Percentiles rank a stretch among this genome's conserved stretches.
phyloP scores from a whole-genome alignment of 2,329 filamentous ascomycete genomes.

The Cordyceps javanica region DNA sequence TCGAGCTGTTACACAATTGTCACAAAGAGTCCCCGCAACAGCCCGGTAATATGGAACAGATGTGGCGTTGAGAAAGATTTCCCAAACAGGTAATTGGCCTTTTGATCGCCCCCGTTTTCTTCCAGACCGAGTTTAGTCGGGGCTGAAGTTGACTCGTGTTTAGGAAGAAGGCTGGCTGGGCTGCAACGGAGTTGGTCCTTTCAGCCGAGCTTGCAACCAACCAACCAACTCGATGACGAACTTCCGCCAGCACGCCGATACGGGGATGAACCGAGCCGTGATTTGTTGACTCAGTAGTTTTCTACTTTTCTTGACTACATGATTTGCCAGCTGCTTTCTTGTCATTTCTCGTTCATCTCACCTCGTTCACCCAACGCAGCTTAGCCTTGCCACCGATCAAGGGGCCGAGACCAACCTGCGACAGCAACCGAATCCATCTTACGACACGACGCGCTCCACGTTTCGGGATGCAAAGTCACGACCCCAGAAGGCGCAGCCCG shows the following conservation, averaged over 20 bases:
- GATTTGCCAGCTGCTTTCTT: background rate
- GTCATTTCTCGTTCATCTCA: background rate
- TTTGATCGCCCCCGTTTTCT: no score
- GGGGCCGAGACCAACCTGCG: constrained; percentile 6
- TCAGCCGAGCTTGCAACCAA: no score
- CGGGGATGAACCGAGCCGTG: background rate
- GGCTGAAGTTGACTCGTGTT: no score
- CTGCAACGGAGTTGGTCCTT: no score
- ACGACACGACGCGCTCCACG: background rate
- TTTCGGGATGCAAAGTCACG: background rate
- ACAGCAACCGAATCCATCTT: background rate
- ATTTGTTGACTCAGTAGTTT: background rate
- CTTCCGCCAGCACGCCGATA: no score
- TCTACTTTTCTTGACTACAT: background rate
- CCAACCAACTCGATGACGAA: no score
- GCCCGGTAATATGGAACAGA: constrained; percentile 4
- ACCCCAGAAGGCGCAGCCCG: background rate
- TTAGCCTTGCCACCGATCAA: background rate
- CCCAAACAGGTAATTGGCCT: background rate
- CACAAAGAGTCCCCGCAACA: background rate
- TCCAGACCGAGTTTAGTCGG: background rate
- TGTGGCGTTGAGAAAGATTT: background rate
- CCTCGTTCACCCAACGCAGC: background rate
- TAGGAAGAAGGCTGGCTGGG: no score
- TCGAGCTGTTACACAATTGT: background rate